A percentile compares a stretch with the other conserved stretches of the same genome.
Evolutionary conservation across 495 filamentous ascomycete genomes (phyloP).

Genomic region (Chlorociboria aeruginascens): DNA sequence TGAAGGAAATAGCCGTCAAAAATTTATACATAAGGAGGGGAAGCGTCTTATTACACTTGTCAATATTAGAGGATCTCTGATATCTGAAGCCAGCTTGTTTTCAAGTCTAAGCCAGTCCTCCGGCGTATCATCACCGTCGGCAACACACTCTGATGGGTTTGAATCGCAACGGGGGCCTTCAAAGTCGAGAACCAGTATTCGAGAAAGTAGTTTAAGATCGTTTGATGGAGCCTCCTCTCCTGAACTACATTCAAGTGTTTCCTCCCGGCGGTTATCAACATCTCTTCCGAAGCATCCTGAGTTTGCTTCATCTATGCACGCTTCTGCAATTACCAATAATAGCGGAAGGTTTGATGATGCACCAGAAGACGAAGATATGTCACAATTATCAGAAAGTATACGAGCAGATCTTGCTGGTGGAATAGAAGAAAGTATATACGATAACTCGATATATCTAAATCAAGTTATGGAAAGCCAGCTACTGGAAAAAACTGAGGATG

Average conservation of each 20-base stretch:
- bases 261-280: constrained; percentile 2
- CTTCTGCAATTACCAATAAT: constrained; percentile 15
- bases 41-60: constrained; percentile 53
- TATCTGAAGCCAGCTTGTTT: constrained; percentile 64
- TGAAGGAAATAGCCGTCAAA: constrained; percentile 20
- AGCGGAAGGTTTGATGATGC: constrained; percentile 22
- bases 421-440: constrained; percentile 24
- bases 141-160: constrained; percentile 14
- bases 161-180: constrained; percentile 1
- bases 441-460: constrained; percentile 37
- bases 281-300: constrained; percentile 2
- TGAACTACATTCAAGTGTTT: constrained; percentile 4
- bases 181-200: constrained; percentile 1
- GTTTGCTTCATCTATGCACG: not conserved
- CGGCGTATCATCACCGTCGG: constrained; percentile 45
- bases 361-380: constrained; percentile 23
- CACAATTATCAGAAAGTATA: constrained; percentile 26
- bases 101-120: constrained; percentile 50
- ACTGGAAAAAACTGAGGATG: constrained; percentile 15
- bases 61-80: constrained; percentile 51
- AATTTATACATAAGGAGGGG: constrained; percentile 33
- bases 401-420: constrained; percentile 19
- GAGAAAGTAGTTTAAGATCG: not conserved
- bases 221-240: constrained; percentile 8
- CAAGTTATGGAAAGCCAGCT: constrained; percentile 36